These are phyloP conservation scores for Rhizoctonia solani DNA, from an alignment of 1,284 basidiomycete genomes.

Conservation along the genomic window DNA sequence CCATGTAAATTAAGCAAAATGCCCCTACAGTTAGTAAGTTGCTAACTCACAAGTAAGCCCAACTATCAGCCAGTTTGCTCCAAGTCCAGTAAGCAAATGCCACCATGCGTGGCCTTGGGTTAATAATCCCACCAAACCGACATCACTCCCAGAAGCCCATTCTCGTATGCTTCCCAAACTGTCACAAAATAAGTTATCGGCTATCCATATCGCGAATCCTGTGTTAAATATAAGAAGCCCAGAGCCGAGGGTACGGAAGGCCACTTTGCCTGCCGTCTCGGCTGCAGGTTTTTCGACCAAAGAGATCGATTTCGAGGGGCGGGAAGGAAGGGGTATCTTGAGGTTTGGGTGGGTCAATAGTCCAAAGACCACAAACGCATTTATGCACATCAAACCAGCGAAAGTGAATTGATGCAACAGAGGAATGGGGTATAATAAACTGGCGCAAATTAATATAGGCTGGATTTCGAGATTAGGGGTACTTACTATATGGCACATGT, in stretches of 20 bases:
- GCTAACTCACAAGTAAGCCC: constrained; percentile 45
- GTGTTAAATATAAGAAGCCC: constrained; percentile 46
- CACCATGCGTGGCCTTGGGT: constrained; percentile 51
- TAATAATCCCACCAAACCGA: constrained; percentile 36
- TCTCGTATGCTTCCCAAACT: constrained; percentile 41
- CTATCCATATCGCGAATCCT: constrained; percentile 55
- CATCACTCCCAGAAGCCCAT: constrained; percentile 9
- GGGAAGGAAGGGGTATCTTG: constrained; percentile 15
- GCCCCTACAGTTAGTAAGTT: background rate
- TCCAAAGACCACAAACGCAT: constrained; percentile 26
- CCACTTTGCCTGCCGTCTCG: constrained; percentile 16
- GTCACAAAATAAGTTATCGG: constrained; percentile 55
- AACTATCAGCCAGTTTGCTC: constrained; percentile 50
- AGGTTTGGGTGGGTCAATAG: constrained; percentile 27
- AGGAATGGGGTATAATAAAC: constrained; percentile 4
- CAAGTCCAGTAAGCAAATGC: constrained; percentile 56
- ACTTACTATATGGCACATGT: constrained; percentile 20
- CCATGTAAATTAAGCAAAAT: background rate
- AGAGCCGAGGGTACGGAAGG: constrained; percentile 37
- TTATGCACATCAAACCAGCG: constrained; percentile 16
- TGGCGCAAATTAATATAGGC: background rate
- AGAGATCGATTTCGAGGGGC: background rate
- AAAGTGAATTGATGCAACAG: constrained; percentile 26
- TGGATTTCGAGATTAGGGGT: background rate
- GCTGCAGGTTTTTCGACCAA: background rate